Conservation (phyloP, 768 basidiomycete species). For the Kwoniella dendrophila region DNA sequence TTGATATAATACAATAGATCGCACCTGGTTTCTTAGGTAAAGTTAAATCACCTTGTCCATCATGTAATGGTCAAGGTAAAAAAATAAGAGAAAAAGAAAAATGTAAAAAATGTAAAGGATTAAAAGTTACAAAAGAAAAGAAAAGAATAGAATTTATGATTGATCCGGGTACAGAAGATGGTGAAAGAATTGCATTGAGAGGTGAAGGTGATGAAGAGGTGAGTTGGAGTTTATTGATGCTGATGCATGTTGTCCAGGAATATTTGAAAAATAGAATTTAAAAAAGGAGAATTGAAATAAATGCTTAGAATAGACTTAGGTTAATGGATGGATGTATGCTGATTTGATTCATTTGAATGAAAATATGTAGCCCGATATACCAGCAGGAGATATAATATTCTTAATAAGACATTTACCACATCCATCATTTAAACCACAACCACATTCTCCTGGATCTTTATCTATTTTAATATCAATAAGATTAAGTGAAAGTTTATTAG, state of each 20-base stretch:
- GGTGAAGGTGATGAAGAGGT: constrained; percentile 92
- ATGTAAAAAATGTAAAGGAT: constrained; percentile 86
- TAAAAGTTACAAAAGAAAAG: constrained; percentile 80
- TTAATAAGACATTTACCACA: constrained; percentile 70
- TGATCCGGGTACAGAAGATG: constrained; percentile 81
- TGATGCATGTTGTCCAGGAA: neutral
- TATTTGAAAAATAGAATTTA: too few species aligned
- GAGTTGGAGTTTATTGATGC: constrained; percentile 26
- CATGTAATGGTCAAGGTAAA: constrained; percentile 54
- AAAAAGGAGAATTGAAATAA: too few species aligned
- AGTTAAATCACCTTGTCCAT: constrained; percentile 52
- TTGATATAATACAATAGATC: constrained; percentile 29
- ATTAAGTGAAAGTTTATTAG: constrained; percentile 88
- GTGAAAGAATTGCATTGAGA: constrained; percentile 80
- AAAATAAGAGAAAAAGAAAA: constrained; percentile 46
- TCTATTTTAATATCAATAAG: constrained; percentile 80
- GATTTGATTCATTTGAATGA: neutral
- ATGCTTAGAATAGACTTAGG: too few species aligned
- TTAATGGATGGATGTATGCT: neutral
- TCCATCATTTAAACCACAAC: constrained; percentile 72
- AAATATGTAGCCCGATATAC: constrained; percentile 69
- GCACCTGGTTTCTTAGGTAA: constrained; percentile 54
- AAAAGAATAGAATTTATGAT: constrained; percentile 83
- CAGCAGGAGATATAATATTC: constrained; percentile 90
- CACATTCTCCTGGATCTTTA: constrained; percentile 61